Conservation (phyloP, 2,329 filamentous ascomycete species). For the Trichoderma afroharzianum region DNA sequence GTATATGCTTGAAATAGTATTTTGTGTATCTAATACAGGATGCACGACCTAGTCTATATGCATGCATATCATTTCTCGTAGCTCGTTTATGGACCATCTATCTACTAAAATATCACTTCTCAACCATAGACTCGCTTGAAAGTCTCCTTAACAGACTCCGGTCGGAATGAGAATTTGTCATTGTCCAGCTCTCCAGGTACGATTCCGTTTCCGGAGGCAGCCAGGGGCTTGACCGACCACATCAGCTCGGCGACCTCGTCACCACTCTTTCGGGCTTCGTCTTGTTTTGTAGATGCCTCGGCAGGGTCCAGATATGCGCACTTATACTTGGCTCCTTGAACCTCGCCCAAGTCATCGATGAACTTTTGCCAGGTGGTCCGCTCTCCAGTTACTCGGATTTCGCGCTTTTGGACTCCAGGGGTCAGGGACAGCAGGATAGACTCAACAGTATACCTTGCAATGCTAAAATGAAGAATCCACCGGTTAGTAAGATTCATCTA, state of each 20-base stretch:
- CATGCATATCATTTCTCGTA: background rate
- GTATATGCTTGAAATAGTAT: background rate
- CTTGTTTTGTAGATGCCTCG: background rate
- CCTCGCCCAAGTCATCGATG: background rate
- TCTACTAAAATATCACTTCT: background rate
- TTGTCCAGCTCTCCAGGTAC: conserved; percentile 4
- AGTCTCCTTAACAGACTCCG: background rate
- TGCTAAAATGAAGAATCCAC: background rate
- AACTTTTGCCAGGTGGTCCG: background rate
- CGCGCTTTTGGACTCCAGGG: background rate
- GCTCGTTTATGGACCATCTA: background rate
- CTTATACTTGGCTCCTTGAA: background rate
- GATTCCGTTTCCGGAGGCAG: background rate
- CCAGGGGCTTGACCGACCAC: conserved; percentile 6
- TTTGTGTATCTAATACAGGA: background rate
- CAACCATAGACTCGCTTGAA: background rate
- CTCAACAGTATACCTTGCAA: background rate
- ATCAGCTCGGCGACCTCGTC: background rate
- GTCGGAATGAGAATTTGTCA: background rate
- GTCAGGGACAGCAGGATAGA: background rate
- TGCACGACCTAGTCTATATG: background rate
- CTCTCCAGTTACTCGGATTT: background rate
- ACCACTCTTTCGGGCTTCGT: background rate
- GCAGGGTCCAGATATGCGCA: background rate
- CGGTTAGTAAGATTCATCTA: background rate